Evolutionary conservation across 1,284 basidiomycete genomes (phyloP).

Genomic region (Puccinia novopanici): DNA sequence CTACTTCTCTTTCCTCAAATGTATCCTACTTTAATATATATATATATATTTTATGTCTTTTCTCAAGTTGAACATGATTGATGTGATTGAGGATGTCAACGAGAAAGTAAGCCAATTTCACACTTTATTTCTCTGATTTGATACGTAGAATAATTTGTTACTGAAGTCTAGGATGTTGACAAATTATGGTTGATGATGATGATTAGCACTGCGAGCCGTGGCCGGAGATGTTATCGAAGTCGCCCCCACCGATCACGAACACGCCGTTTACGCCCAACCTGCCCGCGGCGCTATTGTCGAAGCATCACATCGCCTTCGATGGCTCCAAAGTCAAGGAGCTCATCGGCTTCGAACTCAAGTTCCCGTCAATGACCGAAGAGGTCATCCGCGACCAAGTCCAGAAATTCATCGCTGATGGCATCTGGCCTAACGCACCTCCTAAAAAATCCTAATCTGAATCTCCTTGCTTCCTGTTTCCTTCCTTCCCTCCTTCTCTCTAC

Average conservation of each 20-base stretch:
- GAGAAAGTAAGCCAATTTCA: constrained; percentile 21
- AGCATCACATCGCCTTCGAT: constrained; percentile 65
- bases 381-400: constrained; percentile 51
- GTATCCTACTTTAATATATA: background rate
- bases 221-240: constrained; percentile 76
- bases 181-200: constrained; percentile 34
- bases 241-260: constrained; percentile 73
- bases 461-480: background rate
- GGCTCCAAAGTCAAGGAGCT: constrained; percentile 71
- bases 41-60: background rate
- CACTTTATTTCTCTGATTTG: background rate
- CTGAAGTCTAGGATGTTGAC: constrained; percentile 40
- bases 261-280: constrained; percentile 79
- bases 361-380: constrained; percentile 52
- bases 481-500: background rate
- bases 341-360: constrained; percentile 51
- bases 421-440: constrained; percentile 54
- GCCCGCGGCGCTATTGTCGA: constrained; percentile 63
- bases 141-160: too few species aligned
- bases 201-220: constrained; percentile 72
- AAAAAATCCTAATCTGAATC: constrained; percentile 41
- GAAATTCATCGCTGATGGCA: constrained; percentile 52
- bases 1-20: background rate
- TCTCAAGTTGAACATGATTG: constrained; percentile 36
- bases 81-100: constrained; percentile 50